These are phyloP conservation scores for Seiridium cupressi DNA, from an alignment of 2,329 filamentous ascomycete species.

Conservation along the genomic window DNA sequence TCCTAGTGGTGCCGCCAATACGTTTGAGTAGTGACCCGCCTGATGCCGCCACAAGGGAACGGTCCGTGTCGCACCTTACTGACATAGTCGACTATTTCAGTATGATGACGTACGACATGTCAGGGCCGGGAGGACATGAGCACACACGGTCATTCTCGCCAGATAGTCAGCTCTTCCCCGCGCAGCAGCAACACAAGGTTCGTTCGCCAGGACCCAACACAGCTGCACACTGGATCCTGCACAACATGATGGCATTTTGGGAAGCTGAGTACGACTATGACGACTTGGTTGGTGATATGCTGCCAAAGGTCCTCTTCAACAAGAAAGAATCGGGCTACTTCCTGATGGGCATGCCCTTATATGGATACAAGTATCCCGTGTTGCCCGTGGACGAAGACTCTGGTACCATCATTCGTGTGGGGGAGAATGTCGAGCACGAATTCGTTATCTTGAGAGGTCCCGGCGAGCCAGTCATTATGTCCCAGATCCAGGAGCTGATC, in stretches of 20 bases:
- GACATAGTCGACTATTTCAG: constrained; percentile 17
- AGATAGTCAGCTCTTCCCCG: background rate
- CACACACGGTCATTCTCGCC: background rate
- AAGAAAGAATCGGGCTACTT: constrained; percentile 10
- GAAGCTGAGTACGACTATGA: background rate
- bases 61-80: constrained; percentile 12
- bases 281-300: background rate
- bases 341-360: constrained; percentile 17
- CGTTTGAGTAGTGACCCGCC: background rate
- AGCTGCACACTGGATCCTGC: background rate
- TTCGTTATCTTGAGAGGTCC: background rate
- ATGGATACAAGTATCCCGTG: constrained; percentile 19
- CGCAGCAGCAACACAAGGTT: constrained; percentile 1
- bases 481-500: background rate
- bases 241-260: background rate
- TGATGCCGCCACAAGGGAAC: background rate
- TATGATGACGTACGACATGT: constrained; percentile 21
- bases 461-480: background rate
- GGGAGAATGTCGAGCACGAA: background rate
- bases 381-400: background rate
- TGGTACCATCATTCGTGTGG: background rate
- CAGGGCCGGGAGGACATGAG: constrained; percentile 13
- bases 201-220: constrained; percentile 3
- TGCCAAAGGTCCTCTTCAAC: background rate
- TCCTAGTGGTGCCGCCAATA: constrained; percentile 17